Conservation (phyloP, 352 stramenopile species). For the Lagenidium giganteum region DNA sequence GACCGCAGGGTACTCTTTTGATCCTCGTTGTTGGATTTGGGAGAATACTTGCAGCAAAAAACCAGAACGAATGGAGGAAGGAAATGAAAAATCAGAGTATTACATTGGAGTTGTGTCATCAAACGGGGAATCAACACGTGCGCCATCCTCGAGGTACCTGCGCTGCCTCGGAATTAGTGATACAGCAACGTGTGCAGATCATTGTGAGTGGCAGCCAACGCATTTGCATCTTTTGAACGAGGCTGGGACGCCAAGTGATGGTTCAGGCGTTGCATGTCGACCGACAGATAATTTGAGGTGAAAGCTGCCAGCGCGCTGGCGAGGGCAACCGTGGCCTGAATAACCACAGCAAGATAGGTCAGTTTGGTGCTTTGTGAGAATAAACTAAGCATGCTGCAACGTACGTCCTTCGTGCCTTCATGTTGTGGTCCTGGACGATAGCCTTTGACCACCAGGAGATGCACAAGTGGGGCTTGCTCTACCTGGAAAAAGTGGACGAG, state of each 20-base stretch:
- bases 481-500: slow-evolving; percentile 52
- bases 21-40: too few species aligned
- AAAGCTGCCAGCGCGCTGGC: slow-evolving; percentile 26
- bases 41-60: too few species aligned
- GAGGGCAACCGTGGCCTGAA: slow-evolving; percentile 34
- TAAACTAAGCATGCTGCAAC: too few species aligned
- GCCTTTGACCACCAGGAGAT: slow-evolving; percentile 54
- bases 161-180: too few species aligned
- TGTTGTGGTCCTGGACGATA: slow-evolving; percentile 54
- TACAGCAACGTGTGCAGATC: slow-evolving; percentile 41
- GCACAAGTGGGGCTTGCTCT: slow-evolving; percentile 37
- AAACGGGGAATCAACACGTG: background rate
- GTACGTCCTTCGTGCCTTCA: slow-evolving; percentile 36
- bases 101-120: too few species aligned
- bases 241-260: too few species aligned
- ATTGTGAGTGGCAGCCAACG: slow-evolving; percentile 8
- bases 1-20: too few species aligned
- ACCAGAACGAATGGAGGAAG: too few species aligned
- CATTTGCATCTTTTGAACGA: too few species aligned
- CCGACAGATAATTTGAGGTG: slow-evolving; percentile 19
- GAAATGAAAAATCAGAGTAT: too few species aligned
- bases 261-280: too few species aligned
- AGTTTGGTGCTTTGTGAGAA: background rate
- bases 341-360: background rate
- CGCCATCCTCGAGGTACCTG: too few species aligned